phyloP scores from a whole-genome alignment of 306 rosid genomes.

The Trifolium fragiferum region DNA sequence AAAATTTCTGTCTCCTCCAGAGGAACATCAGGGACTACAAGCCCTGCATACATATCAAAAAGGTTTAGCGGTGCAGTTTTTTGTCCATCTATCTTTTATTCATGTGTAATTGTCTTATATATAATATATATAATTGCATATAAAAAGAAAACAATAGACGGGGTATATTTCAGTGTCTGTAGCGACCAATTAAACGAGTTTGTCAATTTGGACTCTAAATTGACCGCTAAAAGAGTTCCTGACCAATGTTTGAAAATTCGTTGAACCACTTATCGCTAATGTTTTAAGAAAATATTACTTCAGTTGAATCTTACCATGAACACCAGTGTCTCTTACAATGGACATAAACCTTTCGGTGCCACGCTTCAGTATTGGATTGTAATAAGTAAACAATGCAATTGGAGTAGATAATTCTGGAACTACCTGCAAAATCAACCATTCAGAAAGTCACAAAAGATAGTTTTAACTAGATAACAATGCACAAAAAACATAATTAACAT shows the following conservation, averaged over 20 bases:
- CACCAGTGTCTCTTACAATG: conserved; percentile 66
- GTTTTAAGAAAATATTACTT: conserved; percentile 26
- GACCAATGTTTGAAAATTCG: neutral
- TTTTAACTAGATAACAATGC: conserved; percentile 25
- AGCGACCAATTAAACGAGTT: neutral
- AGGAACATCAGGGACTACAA: conserved; percentile 97
- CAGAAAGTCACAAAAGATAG: conserved; percentile 7
- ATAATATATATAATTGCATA: no score
- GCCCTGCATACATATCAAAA: conserved; percentile 56
- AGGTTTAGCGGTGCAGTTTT: no score
- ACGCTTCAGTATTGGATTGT: conserved; percentile 91
- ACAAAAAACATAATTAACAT: neutral
- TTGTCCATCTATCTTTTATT: no score
- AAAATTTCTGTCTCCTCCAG: conserved; percentile 74
- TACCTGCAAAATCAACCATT: conserved; percentile 62
- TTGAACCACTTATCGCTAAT: neutral
- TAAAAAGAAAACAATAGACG: no score
- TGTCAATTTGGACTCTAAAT: neutral
- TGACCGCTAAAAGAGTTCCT: no score
- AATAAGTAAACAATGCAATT: conserved; percentile 81
- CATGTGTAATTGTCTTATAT: no score
- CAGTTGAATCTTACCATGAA: conserved; percentile 63
- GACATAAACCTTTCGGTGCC: conserved; percentile 79
- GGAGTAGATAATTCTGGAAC: conserved; percentile 86
- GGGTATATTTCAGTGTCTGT: no score